Base-by-base conservation (phyloP, 345 rosid genomes). In the Eutrema heterophyllum region DNA sequence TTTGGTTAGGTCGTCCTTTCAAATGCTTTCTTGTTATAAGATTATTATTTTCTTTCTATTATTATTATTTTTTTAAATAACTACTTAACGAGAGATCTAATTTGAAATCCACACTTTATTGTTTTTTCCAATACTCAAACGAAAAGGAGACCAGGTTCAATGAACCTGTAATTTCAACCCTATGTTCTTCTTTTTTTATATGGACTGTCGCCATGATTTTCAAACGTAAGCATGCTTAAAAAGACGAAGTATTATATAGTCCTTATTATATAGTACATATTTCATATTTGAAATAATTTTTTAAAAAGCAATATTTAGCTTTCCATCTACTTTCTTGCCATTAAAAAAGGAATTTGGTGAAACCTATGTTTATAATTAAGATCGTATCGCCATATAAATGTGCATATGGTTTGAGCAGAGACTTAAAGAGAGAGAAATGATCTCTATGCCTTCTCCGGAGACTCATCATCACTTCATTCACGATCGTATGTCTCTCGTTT, bases 291-390 rank as follows among this genome's bases (percentile, higher is more conserved):
- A 48, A 1, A 21, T 21, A 21, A 21, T 1, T 21, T 21, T 21
- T 21, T 1, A 21, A 21, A 21, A 21, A 21, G 24, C 2, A 50
- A 38, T 15, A 44, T 57, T 55, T 73, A 45, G 58, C 65, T 73
- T 64, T 65, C 49, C 58, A 73, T 65, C 77, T 73, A 73, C 77
- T 73, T 73, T 55, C 65, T 33, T 60, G n/a, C 11, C 60, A 50
- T 15, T 49, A 18, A 64, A 14, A 21, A 43, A 54, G 6, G 2
- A 51, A 72, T 63, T 53, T 52, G 77, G 48, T 55, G 57, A 44
- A 53, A 36, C 57, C 21, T 73, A 44, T 44, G 54, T 24, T 43
- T 64, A 64, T 64, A 14, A 0, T 21, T 10, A 32, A 51, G 46
- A 59, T 39, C 21, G 13, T 71, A 71, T 61, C 27, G 43, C 21